Evolutionary conservation across 805 yeast genomes (phyloP).

Genomic region (Metschnikowia henanensis): DNA sequence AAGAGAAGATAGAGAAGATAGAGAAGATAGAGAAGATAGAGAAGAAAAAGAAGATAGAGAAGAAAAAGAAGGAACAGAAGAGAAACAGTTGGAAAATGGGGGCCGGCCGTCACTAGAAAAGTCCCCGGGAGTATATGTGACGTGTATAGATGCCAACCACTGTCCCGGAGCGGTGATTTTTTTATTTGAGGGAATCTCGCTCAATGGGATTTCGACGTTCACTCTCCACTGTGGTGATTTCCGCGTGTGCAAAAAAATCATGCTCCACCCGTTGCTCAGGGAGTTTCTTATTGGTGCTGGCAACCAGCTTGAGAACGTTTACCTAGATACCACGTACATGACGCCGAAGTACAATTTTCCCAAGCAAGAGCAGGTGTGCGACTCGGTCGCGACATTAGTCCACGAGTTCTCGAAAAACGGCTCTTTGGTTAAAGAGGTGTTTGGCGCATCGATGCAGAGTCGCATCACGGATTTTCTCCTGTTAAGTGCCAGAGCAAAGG

Average conservation of each 20-base stretch:
- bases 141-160: constrained; percentile 83
- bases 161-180: constrained; percentile 95
- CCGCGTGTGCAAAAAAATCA: constrained; percentile 59
- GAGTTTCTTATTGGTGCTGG: constrained; percentile 19
- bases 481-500: constrained; percentile 16
- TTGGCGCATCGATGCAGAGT: constrained; percentile 35
- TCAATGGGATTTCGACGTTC: constrained; percentile 23
- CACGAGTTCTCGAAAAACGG: constrained; percentile 29
- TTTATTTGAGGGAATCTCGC: constrained; percentile 52
- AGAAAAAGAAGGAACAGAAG: too few relatives aligned
- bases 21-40: too few relatives aligned
- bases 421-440: constrained; percentile 30
- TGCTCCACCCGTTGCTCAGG: constrained; percentile 35
- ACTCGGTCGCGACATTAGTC: constrained; percentile 56
- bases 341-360: constrained; percentile 77
- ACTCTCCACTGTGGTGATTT: constrained; percentile 93
- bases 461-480: constrained; percentile 40
- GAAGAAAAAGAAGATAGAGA: too few relatives aligned
- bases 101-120: constrained; percentile 13
- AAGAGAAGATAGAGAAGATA: too few relatives aligned
- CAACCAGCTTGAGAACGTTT: constrained; percentile 55
- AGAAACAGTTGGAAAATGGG: constrained; percentile 17
- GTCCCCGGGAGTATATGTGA: constrained; percentile 48
- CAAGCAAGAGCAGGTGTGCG: constrained; percentile 66
- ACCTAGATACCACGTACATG: constrained; percentile 89